A percentile compares a stretch with the other conserved stretches of the same genome.
Conservation (phyloP, 306 rosid species). For the Begonia masoniana region DNA sequence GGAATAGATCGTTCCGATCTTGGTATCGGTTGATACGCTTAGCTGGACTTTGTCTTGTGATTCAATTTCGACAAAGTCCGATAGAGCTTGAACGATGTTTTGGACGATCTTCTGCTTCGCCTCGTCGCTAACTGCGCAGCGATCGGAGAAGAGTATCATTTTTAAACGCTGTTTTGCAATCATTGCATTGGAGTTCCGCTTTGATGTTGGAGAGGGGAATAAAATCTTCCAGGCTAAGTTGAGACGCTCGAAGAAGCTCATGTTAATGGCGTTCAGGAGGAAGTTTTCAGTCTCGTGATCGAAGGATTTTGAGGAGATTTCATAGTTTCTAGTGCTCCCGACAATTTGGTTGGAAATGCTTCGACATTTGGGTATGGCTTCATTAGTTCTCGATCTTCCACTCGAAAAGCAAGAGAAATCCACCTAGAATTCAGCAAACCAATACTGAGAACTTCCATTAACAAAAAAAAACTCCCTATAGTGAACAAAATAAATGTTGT, state of each 20-base stretch:
- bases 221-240: conserved; percentile 88
- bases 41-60: conserved; percentile 88
- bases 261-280: conserved; percentile 75
- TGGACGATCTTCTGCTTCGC: conserved; percentile 74
- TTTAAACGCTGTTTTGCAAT: conserved; percentile 93
- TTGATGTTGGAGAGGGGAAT: conserved; percentile 59
- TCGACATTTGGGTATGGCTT: conserved; percentile 32
- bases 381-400: conserved; percentile 40
- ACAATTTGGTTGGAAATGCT: conserved; percentile 29
- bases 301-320: conserved; percentile 32
- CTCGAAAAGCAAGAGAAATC: conserved; percentile 33
- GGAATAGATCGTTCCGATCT: conserved; percentile 85
- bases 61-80: conserved; percentile 95
- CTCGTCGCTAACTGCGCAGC: conserved; percentile 89
- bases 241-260: conserved; percentile 83
- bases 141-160: conserved; percentile 90
- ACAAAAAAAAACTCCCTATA: conserved; percentile 3
- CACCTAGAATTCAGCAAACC: conserved; percentile 31
- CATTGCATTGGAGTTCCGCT: conserved; percentile 65
- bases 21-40: conserved; percentile 79
- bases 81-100: conserved; percentile 64
- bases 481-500: neutral
- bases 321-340: conserved; percentile 23
- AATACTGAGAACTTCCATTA: too few relatives aligned
- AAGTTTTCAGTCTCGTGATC: conserved; percentile 48